A percentile compares a stretch with the other conserved stretches of the same genome.
Evolutionary conservation across 192 early-diverging fungal genomes (phyloP).

Genomic region (Coemansia biformis): DNA sequence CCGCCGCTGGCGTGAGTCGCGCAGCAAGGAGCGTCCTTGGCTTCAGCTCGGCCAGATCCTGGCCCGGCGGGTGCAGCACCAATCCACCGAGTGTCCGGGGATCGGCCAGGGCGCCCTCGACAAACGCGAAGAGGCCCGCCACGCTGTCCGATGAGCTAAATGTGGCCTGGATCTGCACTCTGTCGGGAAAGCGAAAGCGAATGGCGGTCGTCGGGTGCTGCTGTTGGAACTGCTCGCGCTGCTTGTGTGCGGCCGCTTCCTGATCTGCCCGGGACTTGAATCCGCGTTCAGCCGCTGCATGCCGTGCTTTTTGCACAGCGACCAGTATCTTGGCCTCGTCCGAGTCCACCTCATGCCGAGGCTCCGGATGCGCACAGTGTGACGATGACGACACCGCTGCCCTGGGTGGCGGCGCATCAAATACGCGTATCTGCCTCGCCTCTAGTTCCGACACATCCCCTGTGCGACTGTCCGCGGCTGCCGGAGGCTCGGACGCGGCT

Average conservation of each 20-base stretch:
- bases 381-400: slow-evolving; percentile 14
- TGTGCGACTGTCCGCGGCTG: no score
- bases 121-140: slow-evolving; percentile 24
- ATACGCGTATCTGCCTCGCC: slow-evolving; percentile 43
- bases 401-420: slow-evolving; percentile 48
- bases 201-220: slow-evolving; percentile 54
- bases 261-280: slow-evolving; percentile 77
- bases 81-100: slow-evolving; percentile 16
- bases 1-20: slow-evolving; percentile 33
- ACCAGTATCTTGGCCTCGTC: slow-evolving; percentile 68
- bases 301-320: slow-evolving; percentile 52
- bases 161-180: slow-evolving; percentile 63
- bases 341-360: slow-evolving; percentile 56
- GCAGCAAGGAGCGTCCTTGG: slow-evolving; percentile 19
- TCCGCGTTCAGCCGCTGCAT: slow-evolving; percentile 57
- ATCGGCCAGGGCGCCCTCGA: slow-evolving; percentile 4
- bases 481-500: no score
- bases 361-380: no score
- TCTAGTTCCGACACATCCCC: background rate
- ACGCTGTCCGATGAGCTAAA: slow-evolving; percentile 64
- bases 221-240: slow-evolving; percentile 14
- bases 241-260: slow-evolving; percentile 62
- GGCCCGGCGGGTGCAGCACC: slow-evolving; percentile 28
- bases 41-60: slow-evolving; percentile 9
- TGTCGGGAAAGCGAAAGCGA: slow-evolving; percentile 81